Evolutionary conservation across 2,329 filamentous ascomycete genomes (phyloP), one percentile per base, ranked within the genome.

Genomic region (Sclerotinia minor): DNA sequence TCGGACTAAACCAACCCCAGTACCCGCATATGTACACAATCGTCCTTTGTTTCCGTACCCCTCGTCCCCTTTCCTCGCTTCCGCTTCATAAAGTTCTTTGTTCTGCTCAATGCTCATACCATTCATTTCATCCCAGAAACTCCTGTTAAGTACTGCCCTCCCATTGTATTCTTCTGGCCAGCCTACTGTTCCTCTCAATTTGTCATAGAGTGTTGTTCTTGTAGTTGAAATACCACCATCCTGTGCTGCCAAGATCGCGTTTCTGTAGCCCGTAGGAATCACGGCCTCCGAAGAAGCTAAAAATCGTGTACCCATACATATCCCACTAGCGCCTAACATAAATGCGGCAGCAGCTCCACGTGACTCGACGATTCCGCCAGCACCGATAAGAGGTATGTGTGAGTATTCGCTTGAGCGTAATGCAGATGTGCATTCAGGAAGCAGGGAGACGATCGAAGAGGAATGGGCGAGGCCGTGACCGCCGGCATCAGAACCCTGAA

Each of bases 1-100:
- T 57, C 77, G 83, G 2, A 89, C 80, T 69, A 89, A 78, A 0
- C 87, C 87, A 19, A 89, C 83, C 0, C 82, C 87, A 26, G 84
- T 84, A 5, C 87, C 87, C 19, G 85, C 86, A 80, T 88, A 90
- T 13, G 85, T 85, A 5, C 85, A 87, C 79, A 89, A 79, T 68
- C 87, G 80, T 5, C 81, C 85, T 13, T 81, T 49, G 11, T 71
- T 76, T 32, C 85, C 85, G 83, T 84, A 83, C 60, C 84, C 80
- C 21, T 76, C 77, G 76, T 86, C 83, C 2, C 83, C 84, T 67
- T 77, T 79, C 73, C 80, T 76, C 73, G 83, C 73, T 50, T 85
- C 85, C 26, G 73, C 71, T 35, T 71, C 70, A 75, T 84, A 83
- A 38, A 80, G 69, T 44, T 73, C 76, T 65, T 72, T 75, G 70